These are phyloP conservation scores for Gautieria morchelliformis DNA, from an alignment of 768 basidiomycete species.

Conservation along the genomic window DNA sequence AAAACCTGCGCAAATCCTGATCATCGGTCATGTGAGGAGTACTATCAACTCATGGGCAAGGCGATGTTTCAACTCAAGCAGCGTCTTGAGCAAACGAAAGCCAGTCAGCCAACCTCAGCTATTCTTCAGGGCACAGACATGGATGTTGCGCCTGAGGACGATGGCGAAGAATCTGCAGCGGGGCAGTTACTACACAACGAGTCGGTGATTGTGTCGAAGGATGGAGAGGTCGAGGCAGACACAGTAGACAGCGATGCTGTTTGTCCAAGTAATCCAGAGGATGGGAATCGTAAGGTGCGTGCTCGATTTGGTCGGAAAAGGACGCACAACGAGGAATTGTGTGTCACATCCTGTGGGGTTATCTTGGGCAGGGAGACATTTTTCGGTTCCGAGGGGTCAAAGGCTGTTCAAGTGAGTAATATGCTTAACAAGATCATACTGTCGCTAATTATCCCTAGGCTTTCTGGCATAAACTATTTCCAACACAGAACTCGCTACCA, in stretches of 20 bases:
- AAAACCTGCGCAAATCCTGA: neutral
- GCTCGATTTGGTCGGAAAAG: conserved; percentile 20
- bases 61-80: neutral
- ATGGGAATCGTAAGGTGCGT: conserved; percentile 10
- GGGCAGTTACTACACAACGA: no score
- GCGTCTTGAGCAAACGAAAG: neutral
- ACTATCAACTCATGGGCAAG: neutral
- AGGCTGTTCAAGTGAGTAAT: conserved; percentile 11
- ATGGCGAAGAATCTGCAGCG: no score
- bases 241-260: no score
- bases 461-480: conserved; percentile 19
- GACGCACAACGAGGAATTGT: conserved; percentile 21
- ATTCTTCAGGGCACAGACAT: neutral
- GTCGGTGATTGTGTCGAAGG: no score
- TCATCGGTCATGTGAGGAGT: neutral
- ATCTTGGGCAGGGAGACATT: conserved; percentile 17
- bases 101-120: neutral
- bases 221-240: no score
- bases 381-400: conserved; percentile 16
- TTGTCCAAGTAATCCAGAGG: conserved; percentile 14
- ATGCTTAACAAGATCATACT: neutral
- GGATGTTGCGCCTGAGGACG: no score
- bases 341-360: conserved; percentile 18
- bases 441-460: conserved; percentile 9
- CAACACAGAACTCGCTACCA: conserved; percentile 17